These are phyloP conservation scores for button mushroom (Agaricus bisporus) DNA, from an alignment of 768 basidiomycete genomes.

Conservation along the genomic window DNA sequence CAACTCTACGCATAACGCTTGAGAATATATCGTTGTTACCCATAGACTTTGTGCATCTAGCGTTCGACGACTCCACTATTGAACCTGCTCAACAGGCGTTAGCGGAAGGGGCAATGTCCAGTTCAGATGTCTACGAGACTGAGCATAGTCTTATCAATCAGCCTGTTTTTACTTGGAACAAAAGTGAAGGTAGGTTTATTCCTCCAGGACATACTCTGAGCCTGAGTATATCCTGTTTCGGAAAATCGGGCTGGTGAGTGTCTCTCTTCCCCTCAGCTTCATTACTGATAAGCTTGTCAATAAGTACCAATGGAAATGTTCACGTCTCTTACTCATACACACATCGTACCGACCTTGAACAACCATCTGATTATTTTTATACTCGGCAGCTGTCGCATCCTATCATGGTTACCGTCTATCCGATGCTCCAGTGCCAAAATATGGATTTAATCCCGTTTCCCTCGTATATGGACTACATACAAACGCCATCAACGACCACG, in stretches of 20 bases:
- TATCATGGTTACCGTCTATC: conserved; percentile 89
- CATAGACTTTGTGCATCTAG: conserved; percentile 79
- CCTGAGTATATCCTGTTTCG: conserved; percentile 68
- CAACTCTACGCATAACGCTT: conserved; percentile 75
- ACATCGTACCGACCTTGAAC: conserved; percentile 34
- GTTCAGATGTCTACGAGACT: conserved; percentile 86
- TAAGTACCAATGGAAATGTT: conserved; percentile 71
- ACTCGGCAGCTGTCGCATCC: conserved; percentile 86
- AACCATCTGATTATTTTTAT: conserved; percentile 55
- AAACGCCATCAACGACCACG: conserved; percentile 17
- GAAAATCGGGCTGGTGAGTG: conserved; percentile 91
- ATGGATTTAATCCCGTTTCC: conserved; percentile 78
- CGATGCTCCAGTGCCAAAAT: conserved; percentile 82
- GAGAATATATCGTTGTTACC: conserved; percentile 85
- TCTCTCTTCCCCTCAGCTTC: not conserved
- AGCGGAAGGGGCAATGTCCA: conserved; percentile 72
- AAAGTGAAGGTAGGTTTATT: conserved; percentile 44
- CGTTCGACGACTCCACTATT: conserved; percentile 89
- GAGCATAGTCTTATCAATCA: conserved; percentile 73
- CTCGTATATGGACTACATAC: conserved; percentile 22
- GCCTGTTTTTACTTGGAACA: conserved; percentile 78
- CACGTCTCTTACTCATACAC: conserved; percentile 80
- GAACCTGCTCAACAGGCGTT: conserved; percentile 69
- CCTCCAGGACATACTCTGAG: conserved; percentile 65
- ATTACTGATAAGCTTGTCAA: conserved; percentile 10